These are phyloP conservation scores for Quercus ilex DNA, from an alignment of 306 rosid species.

Conservation along the genomic window DNA sequence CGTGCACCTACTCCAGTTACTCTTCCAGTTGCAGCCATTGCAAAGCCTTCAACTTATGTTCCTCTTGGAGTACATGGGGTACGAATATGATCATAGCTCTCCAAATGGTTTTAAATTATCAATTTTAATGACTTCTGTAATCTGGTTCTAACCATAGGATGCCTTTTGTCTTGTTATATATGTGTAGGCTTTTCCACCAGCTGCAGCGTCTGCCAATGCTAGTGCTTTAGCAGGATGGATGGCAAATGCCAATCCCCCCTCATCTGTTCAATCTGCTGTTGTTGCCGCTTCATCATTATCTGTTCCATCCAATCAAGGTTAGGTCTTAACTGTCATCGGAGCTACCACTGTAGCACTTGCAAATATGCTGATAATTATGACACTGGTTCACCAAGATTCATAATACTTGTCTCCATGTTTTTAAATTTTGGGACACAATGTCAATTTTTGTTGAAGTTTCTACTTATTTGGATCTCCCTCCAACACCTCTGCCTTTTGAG, in stretches of 20 bases:
- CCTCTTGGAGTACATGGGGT: constrained; percentile 68
- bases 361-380: not conserved
- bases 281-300: constrained; percentile 36
- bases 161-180: not conserved
- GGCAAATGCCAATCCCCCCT: constrained; percentile 36
- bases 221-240: constrained; percentile 42
- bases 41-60: constrained; percentile 71
- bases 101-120: not conserved
- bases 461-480: not conserved
- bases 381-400: not conserved
- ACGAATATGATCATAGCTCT: constrained; percentile 33
- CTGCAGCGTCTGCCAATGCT: constrained; percentile 32
- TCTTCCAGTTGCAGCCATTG: constrained; percentile 72
- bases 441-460: not conserved
- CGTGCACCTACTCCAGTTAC: constrained; percentile 63
- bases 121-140: not conserved
- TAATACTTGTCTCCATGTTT: not conserved
- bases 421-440: not conserved
- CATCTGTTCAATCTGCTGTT: constrained; percentile 32
- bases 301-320: constrained; percentile 46
- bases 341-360: not conserved
- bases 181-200: constrained; percentile 42
- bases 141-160: not conserved
- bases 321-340: constrained; percentile 17
- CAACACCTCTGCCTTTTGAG: not conserved